phyloP scores from a whole-genome alignment of 768 basidiomycete genomes.

The Lactarius quietus region DNA sequence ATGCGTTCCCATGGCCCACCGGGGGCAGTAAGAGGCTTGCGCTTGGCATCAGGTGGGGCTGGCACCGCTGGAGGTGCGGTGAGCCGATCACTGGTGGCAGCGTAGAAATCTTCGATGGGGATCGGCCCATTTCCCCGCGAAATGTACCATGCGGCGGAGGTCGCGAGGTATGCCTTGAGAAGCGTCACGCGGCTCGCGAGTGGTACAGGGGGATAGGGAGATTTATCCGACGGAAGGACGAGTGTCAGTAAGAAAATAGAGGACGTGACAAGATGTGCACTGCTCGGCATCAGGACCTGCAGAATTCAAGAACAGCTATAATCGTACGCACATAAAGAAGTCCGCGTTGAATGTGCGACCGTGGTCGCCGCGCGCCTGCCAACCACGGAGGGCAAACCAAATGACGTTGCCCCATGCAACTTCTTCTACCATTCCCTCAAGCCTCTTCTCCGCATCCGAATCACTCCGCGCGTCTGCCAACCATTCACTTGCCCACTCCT shows the following conservation, averaged over 20 bases:
- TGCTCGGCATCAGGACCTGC: slow-evolving; percentile 28
- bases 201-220: slow-evolving; percentile 28
- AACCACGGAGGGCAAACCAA: slow-evolving; percentile 56
- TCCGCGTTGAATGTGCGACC: slow-evolving; percentile 46
- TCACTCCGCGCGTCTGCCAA: slow-evolving; percentile 15
- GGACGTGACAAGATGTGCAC: slow-evolving; percentile 66
- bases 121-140: slow-evolving; percentile 51
- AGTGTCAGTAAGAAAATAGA: slow-evolving; percentile 56
- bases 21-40: slow-evolving; percentile 13
- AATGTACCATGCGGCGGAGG: slow-evolving; percentile 53
- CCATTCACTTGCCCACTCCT: slow-evolving; percentile 27
- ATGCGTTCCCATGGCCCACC: slow-evolving; percentile 52
- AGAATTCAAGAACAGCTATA: slow-evolving; percentile 16
- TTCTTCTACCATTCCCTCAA: slow-evolving; percentile 59
- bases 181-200: slow-evolving; percentile 47
- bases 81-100: slow-evolving; percentile 23
- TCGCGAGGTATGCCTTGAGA: slow-evolving; percentile 56
- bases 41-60: slow-evolving; percentile 23
- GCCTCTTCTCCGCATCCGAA: slow-evolving; percentile 29
- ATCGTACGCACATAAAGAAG: slow-evolving; percentile 52
- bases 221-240: slow-evolving; percentile 34
- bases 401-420: slow-evolving; percentile 53
- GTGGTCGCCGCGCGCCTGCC: slow-evolving; percentile 33
- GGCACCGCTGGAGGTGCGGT: slow-evolving; percentile 29
- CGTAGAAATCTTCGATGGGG: slow-evolving; percentile 49